Evolutionary conservation across 352 stramenopile genomes (phyloP).

Genomic region (Pseudoperonospora humuli): DNA sequence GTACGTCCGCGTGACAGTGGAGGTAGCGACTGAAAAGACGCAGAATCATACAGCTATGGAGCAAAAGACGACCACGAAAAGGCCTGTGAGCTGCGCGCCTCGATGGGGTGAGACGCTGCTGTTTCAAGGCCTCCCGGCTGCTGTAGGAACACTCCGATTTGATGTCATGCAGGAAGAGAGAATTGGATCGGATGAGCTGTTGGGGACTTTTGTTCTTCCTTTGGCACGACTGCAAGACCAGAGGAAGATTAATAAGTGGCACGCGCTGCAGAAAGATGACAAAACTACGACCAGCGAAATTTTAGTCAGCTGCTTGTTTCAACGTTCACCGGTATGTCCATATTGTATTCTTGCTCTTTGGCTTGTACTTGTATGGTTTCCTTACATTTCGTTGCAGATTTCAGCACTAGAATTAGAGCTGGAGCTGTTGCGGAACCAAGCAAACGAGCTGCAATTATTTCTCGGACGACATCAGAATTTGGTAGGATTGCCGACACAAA

Average conservation of each 20-base stretch:
- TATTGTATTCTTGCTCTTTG: neutral
- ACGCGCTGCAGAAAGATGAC: slow-evolving; percentile 31
- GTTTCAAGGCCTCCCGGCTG: slow-evolving; percentile 38
- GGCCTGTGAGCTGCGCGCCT: slow-evolving; percentile 11
- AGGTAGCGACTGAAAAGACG: slow-evolving; percentile 16
- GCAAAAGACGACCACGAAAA: slow-evolving; percentile 35
- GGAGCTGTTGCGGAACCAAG: slow-evolving; percentile 54
- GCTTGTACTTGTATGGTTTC: neutral
- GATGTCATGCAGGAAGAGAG: slow-evolving; percentile 61
- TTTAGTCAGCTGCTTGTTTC: slow-evolving; percentile 39
- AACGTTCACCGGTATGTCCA: slow-evolving; percentile 35
- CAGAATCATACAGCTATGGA: slow-evolving; percentile 19
- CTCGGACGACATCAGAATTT: slow-evolving; percentile 39
- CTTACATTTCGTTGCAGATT: slow-evolving; percentile 30
- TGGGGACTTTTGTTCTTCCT: slow-evolving; percentile 34
- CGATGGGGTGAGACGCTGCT: slow-evolving; percentile 40
- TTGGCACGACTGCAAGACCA: slow-evolving; percentile 45
- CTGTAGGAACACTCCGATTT: slow-evolving; percentile 31
- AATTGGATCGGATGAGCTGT: slow-evolving; percentile 35
- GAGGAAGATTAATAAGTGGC: slow-evolving; percentile 36
- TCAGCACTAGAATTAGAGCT: slow-evolving; percentile 42
- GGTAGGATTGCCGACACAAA: slow-evolving; percentile 3
- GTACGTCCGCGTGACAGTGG: slow-evolving; percentile 45
- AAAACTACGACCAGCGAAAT: slow-evolving; percentile 26
- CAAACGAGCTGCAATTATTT: slow-evolving; percentile 49